Percentiles rank a stretch among this genome's conserved stretches.
These are phyloP conservation scores for Venturia asperata DNA, from an alignment of 2,329 filamentous ascomycete species.

Conservation along the genomic window DNA sequence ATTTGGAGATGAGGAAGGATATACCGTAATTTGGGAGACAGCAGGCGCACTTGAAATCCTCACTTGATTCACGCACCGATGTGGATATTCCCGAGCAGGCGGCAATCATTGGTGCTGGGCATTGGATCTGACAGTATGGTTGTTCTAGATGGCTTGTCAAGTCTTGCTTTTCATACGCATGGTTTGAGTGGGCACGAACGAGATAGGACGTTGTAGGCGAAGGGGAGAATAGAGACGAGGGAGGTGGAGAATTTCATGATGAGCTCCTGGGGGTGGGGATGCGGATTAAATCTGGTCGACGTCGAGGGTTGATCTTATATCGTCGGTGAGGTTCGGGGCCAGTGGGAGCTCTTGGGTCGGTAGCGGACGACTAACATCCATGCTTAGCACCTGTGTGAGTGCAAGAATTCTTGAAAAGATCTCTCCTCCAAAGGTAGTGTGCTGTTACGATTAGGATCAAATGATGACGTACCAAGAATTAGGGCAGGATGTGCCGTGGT, in stretches of 20 bases:
- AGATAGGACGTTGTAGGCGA: not conserved
- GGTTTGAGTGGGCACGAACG: not conserved
- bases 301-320: not conserved
- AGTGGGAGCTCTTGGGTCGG: not conserved
- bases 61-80: not conserved
- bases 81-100: not conserved
- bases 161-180: not conserved
- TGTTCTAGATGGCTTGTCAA: not conserved
- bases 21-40: constrained; percentile 6
- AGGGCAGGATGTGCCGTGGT: not conserved
- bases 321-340: not conserved
- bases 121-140: not conserved
- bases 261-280: not conserved
- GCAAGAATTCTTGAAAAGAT: not conserved
- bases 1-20: no score
- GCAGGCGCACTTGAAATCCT: constrained; percentile 3
- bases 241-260: not conserved
- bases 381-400: not conserved
- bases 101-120: not conserved
- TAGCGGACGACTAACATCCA: not conserved
- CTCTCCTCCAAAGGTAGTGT: not conserved
- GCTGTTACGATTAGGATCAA: not conserved
- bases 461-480: not conserved
- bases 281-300: not conserved
- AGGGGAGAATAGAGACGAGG: not conserved